phyloP scores from a whole-genome alignment of 345 rosid species.

The Corchorus olitorius region DNA sequence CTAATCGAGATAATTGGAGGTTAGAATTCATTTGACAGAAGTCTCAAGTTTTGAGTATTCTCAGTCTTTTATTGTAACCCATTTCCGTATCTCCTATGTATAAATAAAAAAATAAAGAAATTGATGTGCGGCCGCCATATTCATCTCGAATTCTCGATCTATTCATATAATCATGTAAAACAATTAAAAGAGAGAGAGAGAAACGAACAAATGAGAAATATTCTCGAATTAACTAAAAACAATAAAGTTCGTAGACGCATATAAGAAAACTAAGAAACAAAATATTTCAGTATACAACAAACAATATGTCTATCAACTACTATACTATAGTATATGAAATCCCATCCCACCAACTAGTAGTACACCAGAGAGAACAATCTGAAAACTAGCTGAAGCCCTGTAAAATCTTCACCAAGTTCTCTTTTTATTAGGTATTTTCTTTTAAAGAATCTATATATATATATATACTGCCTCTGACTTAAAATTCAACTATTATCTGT shows the following conservation, averaged over 20 bases:
- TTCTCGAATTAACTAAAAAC: background rate
- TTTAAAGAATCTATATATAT: background rate
- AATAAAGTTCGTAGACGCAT: background rate
- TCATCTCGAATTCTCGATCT: no score
- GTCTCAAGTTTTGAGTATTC: no score
- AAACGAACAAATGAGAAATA: background rate
- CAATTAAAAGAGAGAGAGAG: background rate
- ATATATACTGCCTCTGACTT: background rate
- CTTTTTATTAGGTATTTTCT: background rate
- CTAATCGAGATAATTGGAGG: no score
- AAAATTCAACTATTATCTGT: background rate
- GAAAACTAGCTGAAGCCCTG: slow-evolving; percentile 13
- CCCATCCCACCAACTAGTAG: background rate
- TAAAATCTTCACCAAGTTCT: slow-evolving; percentile 8
- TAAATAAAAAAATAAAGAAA: no score
- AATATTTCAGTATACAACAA: background rate
- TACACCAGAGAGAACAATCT: background rate
- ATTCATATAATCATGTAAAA: background rate
- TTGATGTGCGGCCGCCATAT: no score
- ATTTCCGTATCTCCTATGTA: no score
- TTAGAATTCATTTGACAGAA: no score
- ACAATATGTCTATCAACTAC: background rate
- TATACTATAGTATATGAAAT: background rate
- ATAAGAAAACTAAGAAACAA: background rate
- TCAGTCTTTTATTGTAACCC: no score